Evolutionary conservation across 2,329 filamentous ascomycete species (phyloP), one percentile per base, ranked within the genome.

Genomic region (Fusarium beomiforme): DNA sequence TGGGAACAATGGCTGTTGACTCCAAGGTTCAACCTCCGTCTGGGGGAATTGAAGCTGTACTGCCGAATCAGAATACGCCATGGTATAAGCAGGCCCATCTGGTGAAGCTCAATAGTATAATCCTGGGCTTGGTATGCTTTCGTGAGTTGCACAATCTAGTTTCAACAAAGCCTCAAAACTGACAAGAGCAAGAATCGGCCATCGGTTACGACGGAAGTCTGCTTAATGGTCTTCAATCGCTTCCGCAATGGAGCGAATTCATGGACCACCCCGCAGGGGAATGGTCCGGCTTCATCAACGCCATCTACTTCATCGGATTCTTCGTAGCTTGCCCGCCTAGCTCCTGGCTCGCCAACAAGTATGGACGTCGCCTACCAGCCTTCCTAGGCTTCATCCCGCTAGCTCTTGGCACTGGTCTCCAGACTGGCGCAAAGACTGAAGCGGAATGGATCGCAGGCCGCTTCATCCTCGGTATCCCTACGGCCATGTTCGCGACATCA

Each of bases 211-310:
- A 66, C 7, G 62, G 63, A 2, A 66, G 63, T 49, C 37, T 66
- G 3, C 39, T 66, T 1, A 66, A 66, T 17, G 63, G 60, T 4
- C 61, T 66, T 0, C 63, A 66, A 34, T 66, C 63, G 1, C 62
- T 66, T 11, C 63, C 63, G 0, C 63, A 66, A 36, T 66, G 55
- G 39, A 66, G 23, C 29, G n/a, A 41, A 2, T 66, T 66, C 21
- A 66, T 66, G 63, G 26, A 50, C 3, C 41, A 66, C 17, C 63
- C 63, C 4, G 23, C 53, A 2, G 63, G 63, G 1, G 63, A 66
- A 66, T 66, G 63, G 63, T 66, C 63, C 1, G 63, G 63, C 6
- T 66, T 66, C 44, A 66, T 66, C 14, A 66, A 66, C 2, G 56
- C 61, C 12, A 41, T 43, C 16, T 66, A 66, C 34, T 66, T 66